Evolutionary conservation across 2,329 filamentous ascomycete species (phyloP).

Genomic region (Colletotrichum cordylinicola): DNA sequence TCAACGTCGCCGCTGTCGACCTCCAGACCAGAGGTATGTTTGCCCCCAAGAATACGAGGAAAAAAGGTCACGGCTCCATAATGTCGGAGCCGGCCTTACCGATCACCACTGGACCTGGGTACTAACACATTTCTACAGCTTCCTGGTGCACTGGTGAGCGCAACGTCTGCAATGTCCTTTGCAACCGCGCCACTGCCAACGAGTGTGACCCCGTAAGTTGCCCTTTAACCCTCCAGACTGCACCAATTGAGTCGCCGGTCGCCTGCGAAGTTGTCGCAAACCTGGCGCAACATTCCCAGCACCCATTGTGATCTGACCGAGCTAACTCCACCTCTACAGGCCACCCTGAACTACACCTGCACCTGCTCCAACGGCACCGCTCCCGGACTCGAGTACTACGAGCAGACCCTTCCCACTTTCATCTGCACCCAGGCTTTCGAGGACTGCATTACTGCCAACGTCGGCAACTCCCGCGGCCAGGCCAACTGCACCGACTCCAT

Average conservation of each 20-base stretch:
- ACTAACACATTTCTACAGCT: conserved; percentile 37
- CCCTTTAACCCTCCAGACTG: background rate
- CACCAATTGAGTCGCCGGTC: background rate
- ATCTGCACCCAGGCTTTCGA: conserved; percentile 56
- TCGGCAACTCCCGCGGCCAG: conserved; percentile 48
- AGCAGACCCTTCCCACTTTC: conserved; percentile 57
- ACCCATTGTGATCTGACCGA: background rate
- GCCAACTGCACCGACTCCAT: conserved; percentile 54
- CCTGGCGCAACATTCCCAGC: background rate
- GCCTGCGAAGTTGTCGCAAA: background rate
- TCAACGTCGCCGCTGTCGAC: conserved; percentile 7
- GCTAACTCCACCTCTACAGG: conserved; percentile 31
- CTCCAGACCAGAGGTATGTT: conserved; percentile 11
- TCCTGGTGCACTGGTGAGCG: conserved; percentile 57
- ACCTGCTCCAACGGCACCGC: conserved; percentile 54
- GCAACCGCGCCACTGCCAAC: conserved; percentile 46
- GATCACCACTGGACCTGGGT: background rate
- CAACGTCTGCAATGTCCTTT: conserved; percentile 56
- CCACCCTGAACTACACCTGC: conserved; percentile 52
- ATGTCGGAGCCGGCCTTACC: background rate
- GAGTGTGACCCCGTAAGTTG: conserved; percentile 51
- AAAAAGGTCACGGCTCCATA: background rate
- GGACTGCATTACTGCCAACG: conserved; percentile 51
- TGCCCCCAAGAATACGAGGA: background rate
- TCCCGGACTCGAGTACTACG: conserved; percentile 59